Conservation (phyloP, 2,329 filamentous ascomycete species). For the Grosmannia serpens region DNA sequence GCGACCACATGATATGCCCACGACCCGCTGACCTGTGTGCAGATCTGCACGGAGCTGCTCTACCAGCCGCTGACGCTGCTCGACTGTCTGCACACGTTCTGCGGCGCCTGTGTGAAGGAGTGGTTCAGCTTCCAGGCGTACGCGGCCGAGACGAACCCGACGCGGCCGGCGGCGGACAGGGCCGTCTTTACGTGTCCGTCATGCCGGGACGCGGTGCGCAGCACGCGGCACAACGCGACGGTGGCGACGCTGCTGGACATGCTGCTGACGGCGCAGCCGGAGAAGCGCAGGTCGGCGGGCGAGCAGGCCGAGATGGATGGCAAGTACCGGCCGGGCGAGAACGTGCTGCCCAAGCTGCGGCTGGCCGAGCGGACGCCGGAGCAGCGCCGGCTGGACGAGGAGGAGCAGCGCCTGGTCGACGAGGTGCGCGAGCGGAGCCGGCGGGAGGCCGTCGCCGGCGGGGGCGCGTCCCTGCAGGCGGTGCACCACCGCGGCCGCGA, state of each 20-base stretch:
- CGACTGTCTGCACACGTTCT: constrained; percentile 92
- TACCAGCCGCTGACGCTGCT: constrained; percentile 85
- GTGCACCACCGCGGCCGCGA: neutral
- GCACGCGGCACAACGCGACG: constrained; percentile 81
- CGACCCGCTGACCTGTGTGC: constrained; percentile 1
- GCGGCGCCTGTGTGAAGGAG: constrained; percentile 87
- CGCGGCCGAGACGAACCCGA: constrained; percentile 38
- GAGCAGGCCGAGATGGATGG: constrained; percentile 68
- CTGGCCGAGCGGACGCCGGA: constrained; percentile 38
- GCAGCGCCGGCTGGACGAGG: constrained; percentile 45
- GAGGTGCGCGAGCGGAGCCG: constrained; percentile 65
- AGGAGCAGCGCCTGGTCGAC: constrained; percentile 59
- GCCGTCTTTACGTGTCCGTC: constrained; percentile 75
- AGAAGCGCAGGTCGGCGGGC: constrained; percentile 52
- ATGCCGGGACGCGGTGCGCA: constrained; percentile 77
- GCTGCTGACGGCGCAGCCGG: constrained; percentile 70
- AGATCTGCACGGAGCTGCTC: constrained; percentile 96
- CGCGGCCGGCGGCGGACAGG: constrained; percentile 34
- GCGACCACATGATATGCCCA: neutral
- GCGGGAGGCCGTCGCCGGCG: constrained; percentile 41
- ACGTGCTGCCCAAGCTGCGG: constrained; percentile 56
- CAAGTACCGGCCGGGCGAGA: constrained; percentile 72
- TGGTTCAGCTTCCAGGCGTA: constrained; percentile 81
- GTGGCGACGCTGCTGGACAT: constrained; percentile 85
- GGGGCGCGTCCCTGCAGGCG: neutral